phyloP scores from a whole-genome alignment of 768 basidiomycete species.

The Rubroboletus pulcherrimus region DNA sequence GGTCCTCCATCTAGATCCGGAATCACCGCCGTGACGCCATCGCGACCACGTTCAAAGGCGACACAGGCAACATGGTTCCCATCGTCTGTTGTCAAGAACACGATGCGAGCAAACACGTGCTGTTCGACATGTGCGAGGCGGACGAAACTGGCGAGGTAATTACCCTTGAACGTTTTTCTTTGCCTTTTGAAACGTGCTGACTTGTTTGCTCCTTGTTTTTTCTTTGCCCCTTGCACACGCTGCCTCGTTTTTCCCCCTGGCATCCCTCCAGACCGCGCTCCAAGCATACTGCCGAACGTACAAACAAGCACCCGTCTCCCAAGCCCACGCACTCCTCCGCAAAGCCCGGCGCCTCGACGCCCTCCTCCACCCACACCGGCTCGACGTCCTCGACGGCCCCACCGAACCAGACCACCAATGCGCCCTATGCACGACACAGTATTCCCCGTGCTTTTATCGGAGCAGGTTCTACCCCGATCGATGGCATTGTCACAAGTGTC shows the following conservation, averaged over 20 bases:
- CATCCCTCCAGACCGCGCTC: conserved; percentile 65
- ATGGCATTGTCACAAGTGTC: conserved; percentile 45
- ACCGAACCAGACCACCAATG: conserved; percentile 42
- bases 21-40: conserved; percentile 66
- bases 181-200: conserved; percentile 2
- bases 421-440: conserved; percentile 59
- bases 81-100: conserved; percentile 80
- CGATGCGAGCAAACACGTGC: conserved; percentile 55
- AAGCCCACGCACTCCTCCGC: conserved; percentile 82
- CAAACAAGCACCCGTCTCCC: conserved; percentile 69
- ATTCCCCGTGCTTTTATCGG: conserved; percentile 74
- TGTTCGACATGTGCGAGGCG: conserved; percentile 82
- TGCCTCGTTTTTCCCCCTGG: neutral
- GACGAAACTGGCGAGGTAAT: conserved; percentile 79
- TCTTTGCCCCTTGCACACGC: neutral
- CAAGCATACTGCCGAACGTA: conserved; percentile 84
- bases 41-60: conserved; percentile 71
- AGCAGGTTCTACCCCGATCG: conserved; percentile 23
- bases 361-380: conserved; percentile 48
- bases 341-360: conserved; percentile 84
- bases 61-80: conserved; percentile 74
- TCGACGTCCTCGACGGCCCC: conserved; percentile 27
- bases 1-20: conserved; percentile 54
- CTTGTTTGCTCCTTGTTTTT: neutral
- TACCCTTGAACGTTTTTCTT: neutral